phyloP scores from a whole-genome alignment of 768 basidiomycete species.

The Pulveroboletus sp. region DNA sequence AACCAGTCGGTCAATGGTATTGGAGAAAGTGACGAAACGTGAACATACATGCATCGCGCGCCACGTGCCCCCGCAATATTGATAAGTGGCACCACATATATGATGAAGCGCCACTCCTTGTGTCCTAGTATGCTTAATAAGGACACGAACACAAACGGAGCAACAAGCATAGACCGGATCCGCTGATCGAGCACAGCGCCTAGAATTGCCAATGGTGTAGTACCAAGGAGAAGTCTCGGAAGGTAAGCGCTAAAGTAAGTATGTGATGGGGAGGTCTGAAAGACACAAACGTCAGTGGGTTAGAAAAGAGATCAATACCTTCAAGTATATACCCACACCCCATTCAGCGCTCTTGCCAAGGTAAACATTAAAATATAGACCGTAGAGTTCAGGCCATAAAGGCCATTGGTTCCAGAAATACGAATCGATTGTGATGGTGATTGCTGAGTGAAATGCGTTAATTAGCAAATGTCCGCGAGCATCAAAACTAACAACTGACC shows the following conservation, averaged over 20 bases:
- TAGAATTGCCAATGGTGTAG: constrained; percentile 56
- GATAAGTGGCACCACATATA: constrained; percentile 78
- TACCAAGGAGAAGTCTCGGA: constrained; percentile 71
- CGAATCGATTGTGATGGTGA: constrained; percentile 70
- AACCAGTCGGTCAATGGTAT: background rate
- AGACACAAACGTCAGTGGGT: background rate
- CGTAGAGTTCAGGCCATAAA: constrained; percentile 84
- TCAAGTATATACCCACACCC: constrained; percentile 61
- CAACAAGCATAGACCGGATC: constrained; percentile 46
- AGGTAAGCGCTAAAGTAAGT: constrained; percentile 64
- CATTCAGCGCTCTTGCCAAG: constrained; percentile 85
- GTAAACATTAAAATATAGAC: constrained; percentile 79
- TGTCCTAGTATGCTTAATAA: constrained; percentile 77
- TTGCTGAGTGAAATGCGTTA: constrained; percentile 33
- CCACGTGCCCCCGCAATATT: constrained; percentile 77
- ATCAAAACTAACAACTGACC: constrained; percentile 35
- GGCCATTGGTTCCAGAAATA: constrained; percentile 74
- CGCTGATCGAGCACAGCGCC: constrained; percentile 46
- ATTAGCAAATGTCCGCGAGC: background rate
- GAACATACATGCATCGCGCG: constrained; percentile 56
- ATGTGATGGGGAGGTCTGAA: constrained; percentile 63
- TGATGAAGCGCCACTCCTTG: constrained; percentile 97
- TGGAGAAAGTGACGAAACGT: background rate
- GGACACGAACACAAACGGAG: constrained; percentile 49
- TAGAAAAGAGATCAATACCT: constrained; percentile 1